A percentile compares a stretch with the other conserved stretches of the same genome.
Conservation (phyloP, 805 yeast species). For the Danielia oregonensis region DNA sequence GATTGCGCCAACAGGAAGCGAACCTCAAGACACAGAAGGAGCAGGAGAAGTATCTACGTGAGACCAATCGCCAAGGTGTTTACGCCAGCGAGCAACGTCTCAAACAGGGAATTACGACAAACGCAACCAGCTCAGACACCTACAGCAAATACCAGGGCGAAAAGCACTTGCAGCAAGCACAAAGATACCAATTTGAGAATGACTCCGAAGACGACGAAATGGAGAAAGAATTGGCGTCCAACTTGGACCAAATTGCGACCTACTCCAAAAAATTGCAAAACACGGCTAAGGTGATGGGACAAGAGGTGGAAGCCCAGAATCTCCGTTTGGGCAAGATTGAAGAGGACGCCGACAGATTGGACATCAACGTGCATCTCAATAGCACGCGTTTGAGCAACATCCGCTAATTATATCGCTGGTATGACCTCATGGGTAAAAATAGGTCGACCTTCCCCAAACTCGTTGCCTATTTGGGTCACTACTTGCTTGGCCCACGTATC, state of each 20-base stretch:
- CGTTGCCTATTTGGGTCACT: no score
- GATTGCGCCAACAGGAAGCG: slow-evolving; percentile 71
- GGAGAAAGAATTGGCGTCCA: slow-evolving; percentile 82
- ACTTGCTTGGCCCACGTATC: no score
- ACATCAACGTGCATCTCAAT: slow-evolving; percentile 77
- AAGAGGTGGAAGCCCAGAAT: slow-evolving; percentile 79
- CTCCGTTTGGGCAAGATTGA: slow-evolving; percentile 68
- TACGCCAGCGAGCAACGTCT: slow-evolving; percentile 67
- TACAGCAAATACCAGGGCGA: slow-evolving; percentile 51
- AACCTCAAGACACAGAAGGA: slow-evolving; percentile 58
- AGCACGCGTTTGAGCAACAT: slow-evolving; percentile 62
- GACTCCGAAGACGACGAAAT: slow-evolving; percentile 91
- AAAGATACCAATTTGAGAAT: slow-evolving; percentile 76
- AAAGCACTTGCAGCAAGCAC: slow-evolving; percentile 52
- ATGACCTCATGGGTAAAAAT: no score
- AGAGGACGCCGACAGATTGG: slow-evolving; percentile 80
- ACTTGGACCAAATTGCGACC: slow-evolving; percentile 71
- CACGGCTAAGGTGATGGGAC: slow-evolving; percentile 68
- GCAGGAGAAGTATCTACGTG: slow-evolving; percentile 59
- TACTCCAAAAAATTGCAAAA: slow-evolving; percentile 68
- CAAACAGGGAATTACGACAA: slow-evolving; percentile 51
- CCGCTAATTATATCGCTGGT: slow-evolving; percentile 20
- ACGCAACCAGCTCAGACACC: slow-evolving; percentile 34
- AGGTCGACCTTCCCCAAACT: no score
- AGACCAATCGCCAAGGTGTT: slow-evolving; percentile 55